A percentile compares a stretch with the other conserved stretches of the same genome.
Conservation (phyloP, 768 basidiomycete species). For the Solioccasus polychromus region DNA sequence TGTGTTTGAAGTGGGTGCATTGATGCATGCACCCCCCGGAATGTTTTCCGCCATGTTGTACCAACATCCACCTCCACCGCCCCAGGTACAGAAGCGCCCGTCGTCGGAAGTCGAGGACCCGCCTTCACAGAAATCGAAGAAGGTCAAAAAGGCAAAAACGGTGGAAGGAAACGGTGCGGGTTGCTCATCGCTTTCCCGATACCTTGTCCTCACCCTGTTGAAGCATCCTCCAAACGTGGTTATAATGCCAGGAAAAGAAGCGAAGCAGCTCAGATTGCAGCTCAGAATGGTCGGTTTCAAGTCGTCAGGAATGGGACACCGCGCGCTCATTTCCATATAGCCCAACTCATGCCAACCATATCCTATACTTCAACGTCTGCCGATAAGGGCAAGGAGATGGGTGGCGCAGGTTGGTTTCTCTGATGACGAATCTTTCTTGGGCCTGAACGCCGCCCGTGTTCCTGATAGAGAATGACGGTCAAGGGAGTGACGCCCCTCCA, state of each 20-base stretch:
- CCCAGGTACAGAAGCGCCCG: slow-evolving; percentile 35
- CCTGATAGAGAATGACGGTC: slow-evolving; percentile 28
- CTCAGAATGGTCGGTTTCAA: slow-evolving; percentile 53
- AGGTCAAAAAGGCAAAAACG: slow-evolving; percentile 39
- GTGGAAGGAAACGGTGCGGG: slow-evolving; percentile 33
- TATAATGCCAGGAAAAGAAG: slow-evolving; percentile 71
- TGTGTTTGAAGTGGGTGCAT: slow-evolving; percentile 33
- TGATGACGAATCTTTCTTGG: background rate
- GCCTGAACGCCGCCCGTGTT: background rate
- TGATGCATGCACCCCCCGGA: slow-evolving; percentile 29
- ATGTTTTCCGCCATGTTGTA: slow-evolving; percentile 30
- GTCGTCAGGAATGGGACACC: slow-evolving; percentile 8
- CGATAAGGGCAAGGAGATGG: slow-evolving; percentile 48
- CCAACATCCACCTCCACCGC: slow-evolving; percentile 26
- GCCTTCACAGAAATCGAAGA: slow-evolving; percentile 46
- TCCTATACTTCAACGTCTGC: slow-evolving; percentile 37
- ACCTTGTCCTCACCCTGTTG: slow-evolving; percentile 12
- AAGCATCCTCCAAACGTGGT: slow-evolving; percentile 56
- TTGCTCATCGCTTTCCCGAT: slow-evolving; percentile 1
- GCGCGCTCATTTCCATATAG: slow-evolving; percentile 28
- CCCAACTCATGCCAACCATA: slow-evolving; percentile 44
- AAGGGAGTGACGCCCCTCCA: slow-evolving; percentile 30
- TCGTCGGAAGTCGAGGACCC: slow-evolving; percentile 39
- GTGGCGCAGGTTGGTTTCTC: slow-evolving; percentile 34
- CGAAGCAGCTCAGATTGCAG: slow-evolving; percentile 63